phyloP scores from a whole-genome alignment of 1,284 basidiomycete genomes.

The Cutaneotrichosporon cyanovorans region DNA sequence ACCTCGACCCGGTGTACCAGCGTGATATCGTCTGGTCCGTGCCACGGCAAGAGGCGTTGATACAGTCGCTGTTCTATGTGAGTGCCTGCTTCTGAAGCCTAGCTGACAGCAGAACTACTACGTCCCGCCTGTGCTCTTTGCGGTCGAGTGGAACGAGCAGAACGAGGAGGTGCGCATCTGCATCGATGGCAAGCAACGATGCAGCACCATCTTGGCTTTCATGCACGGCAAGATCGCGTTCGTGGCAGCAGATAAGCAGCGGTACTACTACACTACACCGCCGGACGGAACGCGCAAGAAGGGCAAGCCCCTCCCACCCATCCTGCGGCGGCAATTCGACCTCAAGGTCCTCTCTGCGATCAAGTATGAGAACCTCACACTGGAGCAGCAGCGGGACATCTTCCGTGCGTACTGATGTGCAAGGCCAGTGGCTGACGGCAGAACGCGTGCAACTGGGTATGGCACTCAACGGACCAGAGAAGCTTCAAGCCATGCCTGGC shows the following conservation, averaged over 20 bases:
- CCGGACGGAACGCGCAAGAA: background rate
- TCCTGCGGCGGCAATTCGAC: conserved; percentile 32
- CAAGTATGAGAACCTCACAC: conserved; percentile 29
- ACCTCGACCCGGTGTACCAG: conserved; percentile 38
- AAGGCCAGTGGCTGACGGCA: conserved; percentile 9
- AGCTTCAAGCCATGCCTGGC: conserved; percentile 35
- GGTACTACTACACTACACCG: too few relatives aligned
- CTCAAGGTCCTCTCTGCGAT: conserved; percentile 27
- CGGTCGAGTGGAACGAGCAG: conserved; percentile 11
- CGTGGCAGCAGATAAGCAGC: conserved; percentile 2
- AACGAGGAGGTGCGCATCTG: conserved; percentile 27
- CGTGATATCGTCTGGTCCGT: conserved; percentile 42
- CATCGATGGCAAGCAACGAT: conserved; percentile 45
- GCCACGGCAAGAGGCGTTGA: conserved; percentile 24
- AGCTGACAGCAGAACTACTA: conserved; percentile 34
- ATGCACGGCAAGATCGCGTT: conserved; percentile 39
- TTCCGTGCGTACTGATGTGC: conserved; percentile 33
- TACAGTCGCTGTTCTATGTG: conserved; percentile 34
- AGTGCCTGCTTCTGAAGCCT: conserved; percentile 6
- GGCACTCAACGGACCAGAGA: conserved; percentile 37
- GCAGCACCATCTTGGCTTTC: conserved; percentile 34
- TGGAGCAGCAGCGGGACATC: conserved; percentile 38
- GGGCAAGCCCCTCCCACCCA: conserved; percentile 22
- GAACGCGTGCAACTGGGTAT: conserved; percentile 45
- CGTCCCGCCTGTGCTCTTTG: conserved; percentile 41